Evolutionary conservation across 495 filamentous ascomycete species (phyloP).

Genomic region (Lasiosphaeriaceae sp.): DNA sequence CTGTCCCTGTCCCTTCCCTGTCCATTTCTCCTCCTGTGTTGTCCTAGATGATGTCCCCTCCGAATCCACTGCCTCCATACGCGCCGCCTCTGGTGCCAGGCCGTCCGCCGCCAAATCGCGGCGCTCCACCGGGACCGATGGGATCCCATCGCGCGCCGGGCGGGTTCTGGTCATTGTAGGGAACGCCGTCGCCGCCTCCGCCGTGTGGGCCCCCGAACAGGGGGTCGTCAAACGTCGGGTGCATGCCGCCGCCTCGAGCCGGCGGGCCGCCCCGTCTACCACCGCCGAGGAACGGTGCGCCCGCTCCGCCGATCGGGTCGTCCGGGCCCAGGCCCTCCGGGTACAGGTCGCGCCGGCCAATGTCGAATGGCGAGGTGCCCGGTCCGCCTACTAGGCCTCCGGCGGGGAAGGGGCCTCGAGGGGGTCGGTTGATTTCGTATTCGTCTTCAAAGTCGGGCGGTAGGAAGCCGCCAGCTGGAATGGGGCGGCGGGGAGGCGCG

Average conservation of each 20-base stretch:
- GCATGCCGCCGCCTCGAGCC: slow-evolving; percentile 70
- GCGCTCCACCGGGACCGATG: slow-evolving; percentile 63
- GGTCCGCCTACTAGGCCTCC: slow-evolving; percentile 18
- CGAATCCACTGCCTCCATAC: slow-evolving; percentile 32
- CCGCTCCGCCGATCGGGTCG: slow-evolving; percentile 58
- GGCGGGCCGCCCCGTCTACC: neutral
- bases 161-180: slow-evolving; percentile 52
- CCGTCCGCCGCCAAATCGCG: slow-evolving; percentile 35
- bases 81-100: slow-evolving; percentile 29
- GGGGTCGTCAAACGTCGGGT: slow-evolving; percentile 92
- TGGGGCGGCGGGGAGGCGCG: slow-evolving; percentile 55
- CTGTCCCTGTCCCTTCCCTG: too few species aligned
- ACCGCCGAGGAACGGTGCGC: slow-evolving; percentile 27
- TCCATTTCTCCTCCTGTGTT: too few species aligned
- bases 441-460: slow-evolving; percentile 94
- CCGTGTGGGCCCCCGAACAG: slow-evolving; percentile 66
- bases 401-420: slow-evolving; percentile 40
- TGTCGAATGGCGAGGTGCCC: slow-evolving; percentile 29
- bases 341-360: slow-evolving; percentile 84
- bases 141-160: slow-evolving; percentile 73
- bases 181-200: slow-evolving; percentile 27
- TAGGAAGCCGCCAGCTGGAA: slow-evolving; percentile 72
- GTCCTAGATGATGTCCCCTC: slow-evolving; percentile 40
- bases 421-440: slow-evolving; percentile 72
- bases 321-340: slow-evolving; percentile 80